phyloP scores from a whole-genome alignment of 768 basidiomycete species.

The Russula sp. region DNA sequence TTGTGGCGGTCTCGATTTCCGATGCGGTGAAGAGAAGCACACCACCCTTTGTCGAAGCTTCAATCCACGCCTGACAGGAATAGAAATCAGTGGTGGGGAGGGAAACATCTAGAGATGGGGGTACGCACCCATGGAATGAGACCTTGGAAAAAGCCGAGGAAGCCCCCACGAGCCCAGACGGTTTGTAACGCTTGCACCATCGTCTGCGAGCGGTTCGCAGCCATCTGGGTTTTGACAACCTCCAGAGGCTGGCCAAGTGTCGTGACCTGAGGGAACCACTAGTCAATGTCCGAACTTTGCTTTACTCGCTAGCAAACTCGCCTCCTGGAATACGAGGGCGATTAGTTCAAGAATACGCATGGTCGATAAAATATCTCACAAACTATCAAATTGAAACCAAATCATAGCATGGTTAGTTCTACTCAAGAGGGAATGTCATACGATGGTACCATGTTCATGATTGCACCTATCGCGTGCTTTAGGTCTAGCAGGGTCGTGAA shows the following conservation, averaged over 20 bases:
- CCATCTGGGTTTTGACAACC: conserved; percentile 99
- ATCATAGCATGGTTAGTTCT: conserved; percentile 17
- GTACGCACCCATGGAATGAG: conserved; percentile 92
- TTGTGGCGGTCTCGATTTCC: conserved; percentile 77
- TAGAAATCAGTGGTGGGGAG: conserved; percentile 8
- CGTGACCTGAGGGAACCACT: conserved; percentile 65
- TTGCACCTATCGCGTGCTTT: conserved; percentile 57
- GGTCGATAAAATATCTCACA: conserved; percentile 34
- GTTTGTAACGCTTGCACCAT: conserved; percentile 83
- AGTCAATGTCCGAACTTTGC: conserved; percentile 1
- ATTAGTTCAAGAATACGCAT: conserved; percentile 26
- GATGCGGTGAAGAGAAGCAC: conserved; percentile 95
- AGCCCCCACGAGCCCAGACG: conserved; percentile 91
- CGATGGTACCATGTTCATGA: conserved; percentile 92
- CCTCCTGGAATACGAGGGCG: conserved; percentile 53
- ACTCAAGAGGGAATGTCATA: conserved; percentile 12
- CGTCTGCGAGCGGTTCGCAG: conserved; percentile 87
- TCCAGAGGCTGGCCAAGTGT: conserved; percentile 97
- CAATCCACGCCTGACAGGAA: conserved; percentile 98
- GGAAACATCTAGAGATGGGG: neutral
- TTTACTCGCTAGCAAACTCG: conserved; percentile 41
- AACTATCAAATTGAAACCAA: conserved; percentile 33
- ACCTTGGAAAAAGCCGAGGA: conserved; percentile 92
- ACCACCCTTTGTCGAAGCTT: conserved; percentile 96
- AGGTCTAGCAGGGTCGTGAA: neutral